A percentile compares a stretch with the other conserved stretches of the same genome.
Evolutionary conservation across 169 alveolate genomes (phyloP).

Genomic region (Babesia caballi): DNA sequence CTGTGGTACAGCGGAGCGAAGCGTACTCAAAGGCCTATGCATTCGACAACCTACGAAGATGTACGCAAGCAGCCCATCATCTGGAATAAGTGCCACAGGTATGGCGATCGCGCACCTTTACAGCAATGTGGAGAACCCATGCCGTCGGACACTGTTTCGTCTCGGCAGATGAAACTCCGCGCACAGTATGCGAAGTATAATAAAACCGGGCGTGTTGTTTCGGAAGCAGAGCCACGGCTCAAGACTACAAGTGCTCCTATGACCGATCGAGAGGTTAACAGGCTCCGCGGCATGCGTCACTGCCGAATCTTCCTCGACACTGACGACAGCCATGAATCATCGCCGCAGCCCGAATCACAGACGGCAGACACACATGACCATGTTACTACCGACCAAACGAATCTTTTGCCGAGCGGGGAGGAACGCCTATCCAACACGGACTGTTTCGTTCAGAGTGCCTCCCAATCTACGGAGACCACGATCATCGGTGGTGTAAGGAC

Average conservation of each 20-base stretch:
- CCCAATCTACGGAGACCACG: slow-evolving; percentile 15
- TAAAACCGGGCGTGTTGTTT: background rate
- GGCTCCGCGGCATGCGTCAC: slow-evolving; percentile 34
- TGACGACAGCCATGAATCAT: background rate
- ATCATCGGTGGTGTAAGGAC: slow-evolving; percentile 18
- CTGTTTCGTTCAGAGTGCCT: too few relatives aligned
- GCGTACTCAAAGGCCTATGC: background rate
- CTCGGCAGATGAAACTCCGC: background rate
- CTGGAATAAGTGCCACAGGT: background rate
- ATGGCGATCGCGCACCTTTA: background rate
- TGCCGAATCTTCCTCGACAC: slow-evolving; percentile 31
- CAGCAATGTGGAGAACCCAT: too few relatives aligned
- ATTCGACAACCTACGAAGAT: background rate
- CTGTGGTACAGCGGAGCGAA: slow-evolving; percentile 9
- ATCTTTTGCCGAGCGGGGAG: background rate
- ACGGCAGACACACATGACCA: too few relatives aligned
- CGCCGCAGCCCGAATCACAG: background rate
- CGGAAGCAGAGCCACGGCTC: background rate
- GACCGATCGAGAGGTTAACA: slow-evolving; percentile 26
- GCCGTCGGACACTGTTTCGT: background rate
- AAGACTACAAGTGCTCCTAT: background rate
- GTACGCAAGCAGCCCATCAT: background rate
- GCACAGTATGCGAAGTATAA: slow-evolving; percentile 7
- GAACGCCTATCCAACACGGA: background rate
- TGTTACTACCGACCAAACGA: background rate